A percentile compares a stretch with the other conserved stretches of the same genome.
phyloP scores from a whole-genome alignment of 257 asterid species.

The Solanum lycopersicoides region DNA sequence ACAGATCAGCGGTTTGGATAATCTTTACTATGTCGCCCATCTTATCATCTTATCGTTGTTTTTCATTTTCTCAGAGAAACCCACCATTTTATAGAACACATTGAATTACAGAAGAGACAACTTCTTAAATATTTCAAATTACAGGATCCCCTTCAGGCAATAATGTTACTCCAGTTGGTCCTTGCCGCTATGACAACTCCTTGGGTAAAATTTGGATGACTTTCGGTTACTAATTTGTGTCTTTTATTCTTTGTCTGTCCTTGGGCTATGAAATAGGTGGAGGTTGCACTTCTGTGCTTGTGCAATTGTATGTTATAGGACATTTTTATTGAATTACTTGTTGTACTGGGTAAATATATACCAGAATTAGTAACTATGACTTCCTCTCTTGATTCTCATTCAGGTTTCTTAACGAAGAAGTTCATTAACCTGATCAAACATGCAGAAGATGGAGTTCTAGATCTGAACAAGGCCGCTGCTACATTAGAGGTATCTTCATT shows the following conservation, averaged over 20 bases:
- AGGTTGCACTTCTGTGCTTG: not conserved
- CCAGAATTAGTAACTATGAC: not conserved
- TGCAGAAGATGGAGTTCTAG: constrained; percentile 93
- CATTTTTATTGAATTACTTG: not conserved
- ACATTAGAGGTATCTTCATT: constrained; percentile 56
- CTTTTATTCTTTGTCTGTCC: constrained; percentile 9
- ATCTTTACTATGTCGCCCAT: not conserved
- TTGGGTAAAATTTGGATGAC: constrained; percentile 39
- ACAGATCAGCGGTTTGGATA: not conserved
- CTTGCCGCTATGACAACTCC: constrained; percentile 93
- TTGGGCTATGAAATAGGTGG: not conserved
- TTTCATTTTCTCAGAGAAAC: constrained; percentile 4
- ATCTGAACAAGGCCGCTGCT: constrained; percentile 87
- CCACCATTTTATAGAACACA: not conserved
- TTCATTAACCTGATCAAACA: constrained; percentile 80
- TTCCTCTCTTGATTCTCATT: not conserved
- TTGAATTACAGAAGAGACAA: not conserved
- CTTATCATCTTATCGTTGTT: not conserved
- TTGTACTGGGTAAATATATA: not conserved
- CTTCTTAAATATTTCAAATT: constrained; percentile 10
- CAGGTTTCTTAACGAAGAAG: constrained; percentile 88
- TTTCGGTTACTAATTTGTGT: not conserved
- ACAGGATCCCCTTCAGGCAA: constrained; percentile 76
- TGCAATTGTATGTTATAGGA: not conserved
- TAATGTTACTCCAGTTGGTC: constrained; percentile 67